Conservation (phyloP, 164 flowering plant genomes). For the Liquidambar formosana region DNA sequence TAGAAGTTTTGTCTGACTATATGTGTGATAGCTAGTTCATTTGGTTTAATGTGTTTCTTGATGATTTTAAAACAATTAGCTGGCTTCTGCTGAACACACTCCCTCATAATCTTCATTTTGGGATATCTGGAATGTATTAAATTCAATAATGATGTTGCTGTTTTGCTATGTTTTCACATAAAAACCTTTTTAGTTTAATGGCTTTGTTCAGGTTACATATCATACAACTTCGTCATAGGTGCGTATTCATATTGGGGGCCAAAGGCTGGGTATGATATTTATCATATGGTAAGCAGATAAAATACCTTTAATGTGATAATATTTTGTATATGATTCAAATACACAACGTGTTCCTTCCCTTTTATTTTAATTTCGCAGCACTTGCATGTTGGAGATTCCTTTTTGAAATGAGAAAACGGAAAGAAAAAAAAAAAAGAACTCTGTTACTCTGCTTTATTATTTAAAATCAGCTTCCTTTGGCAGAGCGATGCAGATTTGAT, state of each 20-base stretch:
- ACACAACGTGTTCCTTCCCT: not conserved
- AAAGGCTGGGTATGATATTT: slow-evolving; percentile 88
- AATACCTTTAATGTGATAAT: not conserved
- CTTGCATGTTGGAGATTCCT: slow-evolving; percentile 3
- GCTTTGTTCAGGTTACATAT: slow-evolving; percentile 60
- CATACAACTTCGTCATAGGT: slow-evolving; percentile 93
- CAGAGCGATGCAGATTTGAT: slow-evolving; percentile 76
- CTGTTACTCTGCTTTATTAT: not conserved
- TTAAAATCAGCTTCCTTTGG: slow-evolving; percentile 12
- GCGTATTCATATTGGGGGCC: slow-evolving; percentile 99
- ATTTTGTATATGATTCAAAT: not conserved
- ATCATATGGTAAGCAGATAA: slow-evolving; percentile 67
- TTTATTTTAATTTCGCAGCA: not conserved
- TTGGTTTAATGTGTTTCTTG: not conserved
- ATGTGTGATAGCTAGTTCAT: not conserved
- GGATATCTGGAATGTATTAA: not conserved
- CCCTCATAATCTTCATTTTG: not conserved
- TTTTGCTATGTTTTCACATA: not conserved
- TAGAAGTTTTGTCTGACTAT: not conserved
- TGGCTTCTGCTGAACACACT: not conserved
- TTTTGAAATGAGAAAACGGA: not conserved
- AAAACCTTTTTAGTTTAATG: slow-evolving; percentile 9
- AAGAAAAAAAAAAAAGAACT: not conserved
- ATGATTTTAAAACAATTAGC: not conserved
- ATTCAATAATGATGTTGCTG: not conserved